Evolutionary conservation across 2,329 filamentous ascomycete species (phyloP).

Genomic region (Botrytis fragariae): DNA sequence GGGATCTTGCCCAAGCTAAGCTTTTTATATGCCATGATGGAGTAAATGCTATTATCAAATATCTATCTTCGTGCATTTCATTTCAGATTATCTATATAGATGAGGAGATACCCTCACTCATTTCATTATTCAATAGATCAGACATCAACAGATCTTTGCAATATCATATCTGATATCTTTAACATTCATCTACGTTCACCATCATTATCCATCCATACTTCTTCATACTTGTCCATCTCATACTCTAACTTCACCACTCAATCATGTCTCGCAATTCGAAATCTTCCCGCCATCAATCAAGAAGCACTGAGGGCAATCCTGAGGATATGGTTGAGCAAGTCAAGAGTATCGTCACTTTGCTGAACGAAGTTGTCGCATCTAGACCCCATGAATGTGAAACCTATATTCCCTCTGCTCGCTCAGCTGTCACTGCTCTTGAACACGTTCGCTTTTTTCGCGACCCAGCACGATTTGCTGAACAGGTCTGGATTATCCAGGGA

Average conservation of each 20-base stretch:
- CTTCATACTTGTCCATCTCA: neutral
- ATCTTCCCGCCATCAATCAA: constrained; percentile 30
- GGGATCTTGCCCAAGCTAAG: constrained; percentile 12
- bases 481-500: constrained; percentile 44
- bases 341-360: constrained; percentile 32
- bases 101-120: neutral
- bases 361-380: constrained; percentile 33
- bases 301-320: constrained; percentile 22
- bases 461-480: constrained; percentile 39
- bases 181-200: neutral
- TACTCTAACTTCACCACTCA: neutral
- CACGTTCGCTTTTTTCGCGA: constrained; percentile 42
- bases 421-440: constrained; percentile 42
- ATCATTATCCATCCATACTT: neutral
- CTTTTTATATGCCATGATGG: neutral
- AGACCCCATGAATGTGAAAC: constrained; percentile 35
- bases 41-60: neutral
- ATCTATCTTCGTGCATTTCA: constrained; percentile 12
- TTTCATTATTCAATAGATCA: neutral
- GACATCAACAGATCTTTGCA: neutral
- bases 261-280: constrained; percentile 29
- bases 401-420: constrained; percentile 41
- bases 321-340: constrained; percentile 35
- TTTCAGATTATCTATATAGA: constrained; percentile 11
- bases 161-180: neutral